Conservation (phyloP, 2,329 filamentous ascomycete species). For the Ilyonectria destructans region DNA sequence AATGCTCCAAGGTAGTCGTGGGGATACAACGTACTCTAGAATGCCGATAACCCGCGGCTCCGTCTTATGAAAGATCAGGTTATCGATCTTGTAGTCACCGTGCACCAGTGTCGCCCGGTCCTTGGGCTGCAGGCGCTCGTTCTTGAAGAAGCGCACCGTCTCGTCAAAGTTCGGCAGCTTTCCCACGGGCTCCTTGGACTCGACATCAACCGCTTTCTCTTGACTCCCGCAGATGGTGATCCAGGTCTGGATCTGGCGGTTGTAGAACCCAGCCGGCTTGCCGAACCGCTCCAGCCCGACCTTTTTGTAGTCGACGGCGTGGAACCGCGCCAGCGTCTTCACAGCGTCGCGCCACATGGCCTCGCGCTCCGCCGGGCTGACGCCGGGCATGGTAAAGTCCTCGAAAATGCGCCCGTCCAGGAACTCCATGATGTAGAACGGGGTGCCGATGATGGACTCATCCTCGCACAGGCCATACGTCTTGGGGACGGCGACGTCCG, state of each 20-base stretch:
- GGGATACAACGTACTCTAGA: constrained; percentile 76
- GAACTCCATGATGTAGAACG: constrained; percentile 98
- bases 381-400: constrained; percentile 85
- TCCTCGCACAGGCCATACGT: constrained; percentile 92
- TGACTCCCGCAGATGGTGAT: constrained; percentile 84
- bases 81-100: constrained; percentile 97
- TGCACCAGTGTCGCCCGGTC: constrained; percentile 89
- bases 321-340: constrained; percentile 87
- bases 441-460: constrained; percentile 83
- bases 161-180: constrained; percentile 88
- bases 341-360: constrained; percentile 91
- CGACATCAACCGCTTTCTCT: constrained; percentile 81
- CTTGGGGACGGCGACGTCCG: constrained; percentile 88
- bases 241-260: constrained; percentile 89
- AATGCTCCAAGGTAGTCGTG: neutral
- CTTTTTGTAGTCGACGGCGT: constrained; percentile 77
- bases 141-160: constrained; percentile 83
- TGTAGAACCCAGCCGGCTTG: constrained; percentile 83
- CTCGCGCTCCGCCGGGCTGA: constrained; percentile 77
- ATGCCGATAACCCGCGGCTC: constrained; percentile 92
- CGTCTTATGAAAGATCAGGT: constrained; percentile 90
- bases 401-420: constrained; percentile 95
- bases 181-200: constrained; percentile 84
- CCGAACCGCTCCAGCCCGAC: constrained; percentile 84
- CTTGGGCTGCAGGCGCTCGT: constrained; percentile 78